Conservation (phyloP, 83 land plant genomes). For the Isoetes engelmannii region DNA sequence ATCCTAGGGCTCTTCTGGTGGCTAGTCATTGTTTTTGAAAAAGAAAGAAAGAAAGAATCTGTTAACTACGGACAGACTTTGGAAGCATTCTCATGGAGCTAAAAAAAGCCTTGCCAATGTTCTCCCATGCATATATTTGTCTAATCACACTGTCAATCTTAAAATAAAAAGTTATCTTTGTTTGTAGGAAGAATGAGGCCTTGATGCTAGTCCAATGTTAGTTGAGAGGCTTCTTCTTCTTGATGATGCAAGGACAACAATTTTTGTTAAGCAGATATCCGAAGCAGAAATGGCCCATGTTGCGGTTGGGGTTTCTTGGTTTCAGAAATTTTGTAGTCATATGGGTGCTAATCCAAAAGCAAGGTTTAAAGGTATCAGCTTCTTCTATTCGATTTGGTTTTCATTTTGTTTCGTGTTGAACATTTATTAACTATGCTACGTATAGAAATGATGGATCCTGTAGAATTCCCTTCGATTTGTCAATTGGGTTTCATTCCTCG, state of each 20-base stretch:
- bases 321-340: slow-evolving; percentile 55
- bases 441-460: slow-evolving; percentile 3
- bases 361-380: neutral
- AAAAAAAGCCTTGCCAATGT: no score
- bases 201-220: slow-evolving; percentile 91
- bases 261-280: slow-evolving; percentile 69
- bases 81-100: no score
- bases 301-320: slow-evolving; percentile 94
- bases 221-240: slow-evolving; percentile 60
- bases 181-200: slow-evolving; percentile 84
- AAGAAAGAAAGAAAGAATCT: no score
- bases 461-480: no score
- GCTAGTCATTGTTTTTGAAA: no score
- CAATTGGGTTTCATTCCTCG: no score
- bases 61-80: no score
- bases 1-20: no score
- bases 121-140: slow-evolving; percentile 7
- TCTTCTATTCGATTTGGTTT: neutral
- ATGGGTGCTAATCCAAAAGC: slow-evolving; percentile 44
- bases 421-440: neutral
- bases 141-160: no score
- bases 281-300: slow-evolving; percentile 96
- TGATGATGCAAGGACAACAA: slow-evolving; percentile 72
- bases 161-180: neutral
- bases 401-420: neutral